Evolutionary conservation across 352 stramenopile genomes (phyloP), one percentile per base, ranked within the genome.

Genomic region (Phytopythium ostracodes): DNA sequence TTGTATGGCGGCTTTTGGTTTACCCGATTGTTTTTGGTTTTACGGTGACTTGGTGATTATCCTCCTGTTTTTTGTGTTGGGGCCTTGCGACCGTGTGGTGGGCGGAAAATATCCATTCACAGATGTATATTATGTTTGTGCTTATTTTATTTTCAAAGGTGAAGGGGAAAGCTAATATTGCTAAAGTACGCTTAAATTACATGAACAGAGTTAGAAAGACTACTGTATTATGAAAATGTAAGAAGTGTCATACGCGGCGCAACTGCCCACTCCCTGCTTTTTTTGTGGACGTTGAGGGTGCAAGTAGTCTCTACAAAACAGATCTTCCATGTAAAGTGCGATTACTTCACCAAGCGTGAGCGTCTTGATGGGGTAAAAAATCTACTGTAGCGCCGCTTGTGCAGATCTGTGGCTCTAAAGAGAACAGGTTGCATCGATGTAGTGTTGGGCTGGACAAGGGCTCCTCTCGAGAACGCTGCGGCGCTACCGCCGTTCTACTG

Each of bases 21-120:
- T 47, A 25, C 25, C 42, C 18, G 18, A 7, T 24, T n/a, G 33
- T 10, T 14, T 10, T 11, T 38, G 38, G 3, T 18, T 42, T 44
- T 44, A 42, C 15, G 36, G 36, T 42, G 36, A 17, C 36, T 4
- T 42, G 2, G 36, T 44, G 38, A 44, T 44, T 44, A 44, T 44
- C 38, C 38, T 44, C 11, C 1, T 51, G 22, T 27, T 44, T 29
- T 51, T 51, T 31, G 44, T 44, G 12, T 51, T 51, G 25, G 44
- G 44, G n/a, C n/a, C 24, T 15, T 38, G 33, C 33, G 33, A 38
- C 2, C 6, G 33, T 38, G 33, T 40, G 29, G 24, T 33, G 18
- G 27, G 51, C 33, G 18, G 29, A 44, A 57, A 57, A 57, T 44
- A 57, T 57, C 51, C 51, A 57, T 18, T 31, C 31, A 11, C 1